Base-by-base conservation (phyloP, 2,329 filamentous ascomycete species). In the Metarhizium album region DNA sequence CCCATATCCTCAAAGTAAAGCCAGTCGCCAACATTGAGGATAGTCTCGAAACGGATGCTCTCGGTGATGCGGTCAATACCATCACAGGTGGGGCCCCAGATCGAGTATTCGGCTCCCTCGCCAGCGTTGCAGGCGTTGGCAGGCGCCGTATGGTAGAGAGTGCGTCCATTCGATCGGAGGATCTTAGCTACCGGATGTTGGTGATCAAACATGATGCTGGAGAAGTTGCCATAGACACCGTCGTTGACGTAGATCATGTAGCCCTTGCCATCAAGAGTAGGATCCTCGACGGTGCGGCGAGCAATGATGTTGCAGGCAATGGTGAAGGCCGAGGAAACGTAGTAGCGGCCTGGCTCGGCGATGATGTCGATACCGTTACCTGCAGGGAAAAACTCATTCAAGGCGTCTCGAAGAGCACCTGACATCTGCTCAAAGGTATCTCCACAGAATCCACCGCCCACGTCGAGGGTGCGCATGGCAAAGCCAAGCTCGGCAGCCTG, bases 221-320 rank as follows among this genome's bases (percentile, higher is more conserved):
- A 95, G 66, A 98, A 97, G 74, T 97, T 97, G 62, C 93, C 93
- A 64, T 98, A 98, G 49, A 97, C 85, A 27, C 93, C 93, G 60
- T 98, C 93, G 66, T 98, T 98, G 67, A 97, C 74, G 68, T 98
- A 98, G 45, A 96, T 73, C 93, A 97, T 98, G 76, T 95, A 96
- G 58, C 84, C 87, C 54, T 82, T 83, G 55, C 78, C 75, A 47
- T 75, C 75, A 11, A 78, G 74, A 20, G 73, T 73, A 3, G 86
- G 81, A 62, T 91, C 83, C 56, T 84, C 78, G 52, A 97, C 84
- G 40, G 89, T 90, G 62, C 93, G 91, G 54, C 93, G 89, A 29
- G 93, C 91, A 65, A 97, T 98, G 66, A 98, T 82, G 70, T 95
- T 91, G 73, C 88, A 93, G 43, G 93, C 93, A 59, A 98, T 80